Percentiles rank a stretch among this genome's conserved stretches.
Evolutionary conservation across 257 asterid species (phyloP).

Genomic region (Avicennia marina): DNA sequence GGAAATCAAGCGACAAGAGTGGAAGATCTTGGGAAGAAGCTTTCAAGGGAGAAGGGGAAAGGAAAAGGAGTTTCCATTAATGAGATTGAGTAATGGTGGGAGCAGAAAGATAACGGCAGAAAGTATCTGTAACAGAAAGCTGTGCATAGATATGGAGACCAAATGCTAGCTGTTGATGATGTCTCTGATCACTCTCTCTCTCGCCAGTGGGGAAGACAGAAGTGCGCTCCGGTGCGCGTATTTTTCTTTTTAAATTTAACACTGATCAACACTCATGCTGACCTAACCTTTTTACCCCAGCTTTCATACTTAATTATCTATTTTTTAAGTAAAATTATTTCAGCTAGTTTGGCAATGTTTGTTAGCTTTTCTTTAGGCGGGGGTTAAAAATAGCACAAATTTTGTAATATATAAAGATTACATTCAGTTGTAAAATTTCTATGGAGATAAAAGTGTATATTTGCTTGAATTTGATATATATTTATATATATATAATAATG

Average conservation of each 20-base stretch:
- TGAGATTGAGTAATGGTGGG: conserved; percentile 26
- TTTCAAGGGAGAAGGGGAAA: conserved; percentile 15
- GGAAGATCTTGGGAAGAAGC: conserved; percentile 22
- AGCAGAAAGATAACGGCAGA: conserved; percentile 27
- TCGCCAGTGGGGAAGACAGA: conserved; percentile 16
- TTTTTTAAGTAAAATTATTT: no score
- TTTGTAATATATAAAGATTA: no score
- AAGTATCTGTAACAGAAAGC: conserved; percentile 39
- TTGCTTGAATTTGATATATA: no score
- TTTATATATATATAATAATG: no score
- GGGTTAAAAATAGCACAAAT: no score
- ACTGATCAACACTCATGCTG: not conserved
- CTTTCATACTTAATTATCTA: no score
- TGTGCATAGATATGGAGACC: conserved; percentile 18
- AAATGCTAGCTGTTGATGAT: not conserved
- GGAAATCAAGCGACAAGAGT: conserved; percentile 15
- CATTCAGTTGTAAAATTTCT: no score
- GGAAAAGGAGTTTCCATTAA: conserved; percentile 8
- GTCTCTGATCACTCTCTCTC: conserved; percentile 9
- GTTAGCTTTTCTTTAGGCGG: no score
- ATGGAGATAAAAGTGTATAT: no score
- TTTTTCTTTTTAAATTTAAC: not conserved
- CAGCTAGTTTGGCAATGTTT: no score
- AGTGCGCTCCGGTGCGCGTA: conserved; percentile 13
- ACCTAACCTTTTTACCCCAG: no score